These are phyloP conservation scores for Termitomyces sp. DNA, from an alignment of 768 basidiomycete species.

Conservation along the genomic window DNA sequence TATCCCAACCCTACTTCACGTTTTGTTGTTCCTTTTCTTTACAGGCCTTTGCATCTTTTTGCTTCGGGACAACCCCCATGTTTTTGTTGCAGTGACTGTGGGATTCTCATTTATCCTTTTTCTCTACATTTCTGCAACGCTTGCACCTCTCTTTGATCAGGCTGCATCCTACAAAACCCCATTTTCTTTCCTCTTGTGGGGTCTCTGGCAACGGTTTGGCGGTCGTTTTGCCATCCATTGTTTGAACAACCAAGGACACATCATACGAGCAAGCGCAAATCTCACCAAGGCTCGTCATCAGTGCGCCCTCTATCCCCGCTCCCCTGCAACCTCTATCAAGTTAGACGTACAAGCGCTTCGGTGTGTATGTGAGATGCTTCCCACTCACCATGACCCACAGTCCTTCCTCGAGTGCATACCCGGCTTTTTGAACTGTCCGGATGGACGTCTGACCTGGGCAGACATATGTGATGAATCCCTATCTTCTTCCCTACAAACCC, in stretches of 20 bases:
- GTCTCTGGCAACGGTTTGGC: not conserved
- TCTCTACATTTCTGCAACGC: not conserved
- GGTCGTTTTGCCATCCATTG: not conserved
- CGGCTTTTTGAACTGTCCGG: not conserved
- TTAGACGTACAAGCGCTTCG: not conserved
- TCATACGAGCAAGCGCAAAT: not conserved
- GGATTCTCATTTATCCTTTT: not conserved
- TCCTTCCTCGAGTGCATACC: not conserved
- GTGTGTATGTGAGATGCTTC: not conserved
- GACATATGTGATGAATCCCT: not conserved
- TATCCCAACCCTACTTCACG: not conserved
- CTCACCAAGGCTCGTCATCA: not conserved
- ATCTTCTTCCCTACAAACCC: not conserved
- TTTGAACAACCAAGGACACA: not conserved
- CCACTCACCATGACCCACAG: not conserved
- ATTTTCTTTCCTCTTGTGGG: not conserved
- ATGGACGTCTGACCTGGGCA: not conserved
- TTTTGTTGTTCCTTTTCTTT: conserved; percentile 5
- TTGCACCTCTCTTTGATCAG: conserved; percentile 1
- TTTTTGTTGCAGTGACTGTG: not conserved
- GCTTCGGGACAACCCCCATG: not conserved
- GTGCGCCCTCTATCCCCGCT: not conserved
- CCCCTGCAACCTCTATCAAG: not conserved
- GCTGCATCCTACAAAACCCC: conserved; percentile 3
- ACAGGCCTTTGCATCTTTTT: conserved; percentile 2